Conservation (phyloP, 306 rosid species). For the Rosa multiflora region DNA sequence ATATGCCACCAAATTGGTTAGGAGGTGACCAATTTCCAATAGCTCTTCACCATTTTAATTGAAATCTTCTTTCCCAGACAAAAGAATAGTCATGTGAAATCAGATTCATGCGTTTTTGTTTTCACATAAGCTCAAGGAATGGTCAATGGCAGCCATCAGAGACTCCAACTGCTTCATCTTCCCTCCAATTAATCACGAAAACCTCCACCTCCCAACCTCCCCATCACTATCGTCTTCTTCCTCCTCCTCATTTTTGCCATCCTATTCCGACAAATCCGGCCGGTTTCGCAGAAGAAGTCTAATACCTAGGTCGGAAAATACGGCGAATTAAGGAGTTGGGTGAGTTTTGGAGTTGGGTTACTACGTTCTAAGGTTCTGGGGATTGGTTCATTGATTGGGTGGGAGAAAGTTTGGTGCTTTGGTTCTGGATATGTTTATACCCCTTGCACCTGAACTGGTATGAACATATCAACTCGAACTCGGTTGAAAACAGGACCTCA, state of each 20-base stretch:
- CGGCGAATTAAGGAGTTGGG: slow-evolving; percentile 21
- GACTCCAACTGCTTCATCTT: slow-evolving; percentile 36
- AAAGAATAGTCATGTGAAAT: too few relatives aligned
- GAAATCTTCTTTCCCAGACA: too few relatives aligned
- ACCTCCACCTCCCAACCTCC: slow-evolving; percentile 32
- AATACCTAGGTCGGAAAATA: slow-evolving; percentile 29
- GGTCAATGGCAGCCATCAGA: slow-evolving; percentile 42
- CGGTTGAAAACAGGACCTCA: too few relatives aligned
- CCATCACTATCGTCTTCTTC: slow-evolving; percentile 9
- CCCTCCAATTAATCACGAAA: slow-evolving; percentile 55
- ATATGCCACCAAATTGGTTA: slow-evolving; percentile 41
- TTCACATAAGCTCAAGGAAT: neutral
- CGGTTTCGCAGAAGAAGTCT: slow-evolving; percentile 19
- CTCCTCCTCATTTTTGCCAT: slow-evolving; percentile 37
- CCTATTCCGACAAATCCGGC: slow-evolving; percentile 43
- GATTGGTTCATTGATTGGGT: slow-evolving; percentile 29
- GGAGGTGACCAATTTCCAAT: slow-evolving; percentile 38
- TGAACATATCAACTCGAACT: too few relatives aligned
- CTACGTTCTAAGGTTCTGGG: slow-evolving; percentile 47
- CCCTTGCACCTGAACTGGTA: too few relatives aligned
- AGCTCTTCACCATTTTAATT: too few relatives aligned
- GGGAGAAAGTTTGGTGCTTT: slow-evolving; percentile 34
- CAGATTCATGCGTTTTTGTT: too few relatives aligned
- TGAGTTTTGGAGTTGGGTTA: too few relatives aligned
- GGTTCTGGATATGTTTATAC: neutral